phyloP scores from a whole-genome alignment of 768 basidiomycete species.

The Phanerochaete sordida region DNA sequence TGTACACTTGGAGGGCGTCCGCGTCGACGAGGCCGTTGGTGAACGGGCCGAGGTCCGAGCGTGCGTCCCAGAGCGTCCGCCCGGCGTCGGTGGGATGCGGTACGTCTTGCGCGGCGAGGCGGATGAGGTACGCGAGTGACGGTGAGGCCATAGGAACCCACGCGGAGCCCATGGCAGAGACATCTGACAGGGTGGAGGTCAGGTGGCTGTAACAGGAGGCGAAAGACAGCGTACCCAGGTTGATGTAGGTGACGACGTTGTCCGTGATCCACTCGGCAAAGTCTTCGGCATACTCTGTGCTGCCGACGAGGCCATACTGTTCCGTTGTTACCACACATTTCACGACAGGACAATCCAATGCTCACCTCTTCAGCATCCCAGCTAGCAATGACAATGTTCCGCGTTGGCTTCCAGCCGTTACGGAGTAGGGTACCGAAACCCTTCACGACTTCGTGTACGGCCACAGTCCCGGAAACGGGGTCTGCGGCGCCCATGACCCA shows the following conservation, averaged over 20 bases:
- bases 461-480: conserved; percentile 77
- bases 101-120: conserved; percentile 60
- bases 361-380: conserved; percentile 76
- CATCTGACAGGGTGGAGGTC: conserved; percentile 36
- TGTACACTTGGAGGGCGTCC: conserved; percentile 40
- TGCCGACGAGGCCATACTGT: conserved; percentile 72
- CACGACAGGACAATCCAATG: background rate
- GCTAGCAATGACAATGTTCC: conserved; percentile 71
- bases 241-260: conserved; percentile 83
- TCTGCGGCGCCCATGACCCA: conserved; percentile 84
- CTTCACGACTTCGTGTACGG: conserved; percentile 72
- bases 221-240: conserved; percentile 46
- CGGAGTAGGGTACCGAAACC: conserved; percentile 66
- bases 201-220: background rate
- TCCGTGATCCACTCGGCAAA: conserved; percentile 77
- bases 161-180: conserved; percentile 57
- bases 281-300: conserved; percentile 93
- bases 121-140: conserved; percentile 75
- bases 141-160: conserved; percentile 67
- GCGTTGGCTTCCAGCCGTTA: conserved; percentile 80
- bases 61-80: conserved; percentile 79
- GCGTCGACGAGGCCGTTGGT: conserved; percentile 32
- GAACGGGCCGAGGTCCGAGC: conserved; percentile 51
- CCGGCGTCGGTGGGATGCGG: conserved; percentile 66
- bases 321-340: background rate